A percentile compares a stretch with the other conserved stretches of the same genome.
Conservation (phyloP, 768 basidiomycete species). For the Tulasnella sp. region DNA sequence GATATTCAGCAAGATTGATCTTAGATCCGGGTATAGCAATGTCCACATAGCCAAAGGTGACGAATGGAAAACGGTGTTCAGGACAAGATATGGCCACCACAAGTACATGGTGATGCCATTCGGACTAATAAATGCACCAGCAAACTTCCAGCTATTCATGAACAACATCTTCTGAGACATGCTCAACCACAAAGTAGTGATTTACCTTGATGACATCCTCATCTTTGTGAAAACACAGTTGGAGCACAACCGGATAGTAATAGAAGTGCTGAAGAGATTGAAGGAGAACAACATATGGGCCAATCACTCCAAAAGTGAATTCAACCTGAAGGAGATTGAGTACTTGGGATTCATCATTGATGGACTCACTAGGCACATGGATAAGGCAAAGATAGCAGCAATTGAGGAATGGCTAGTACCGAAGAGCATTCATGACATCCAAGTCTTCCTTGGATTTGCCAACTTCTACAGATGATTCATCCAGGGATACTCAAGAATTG, state of each 20-base stretch:
- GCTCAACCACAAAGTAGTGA: constrained; percentile 15
- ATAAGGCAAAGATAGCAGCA: not conserved
- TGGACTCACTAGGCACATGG: not conserved
- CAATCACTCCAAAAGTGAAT: constrained; percentile 22
- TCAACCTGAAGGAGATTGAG: constrained; percentile 14
- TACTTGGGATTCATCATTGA: constrained; percentile 19
- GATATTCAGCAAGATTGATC: constrained; percentile 22
- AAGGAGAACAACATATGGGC: constrained; percentile 14
- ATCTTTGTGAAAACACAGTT: constrained; percentile 16
- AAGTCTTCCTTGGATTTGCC: constrained; percentile 22
- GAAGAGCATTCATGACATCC: constrained; percentile 15
- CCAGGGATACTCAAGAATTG: constrained; percentile 17
- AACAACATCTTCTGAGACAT: constrained; percentile 21
- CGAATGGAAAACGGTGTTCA: constrained; percentile 29
- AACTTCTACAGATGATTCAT: constrained; percentile 25
- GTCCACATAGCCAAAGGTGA: constrained; percentile 21
- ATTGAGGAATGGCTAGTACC: constrained; percentile 19
- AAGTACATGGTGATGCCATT: constrained; percentile 22
- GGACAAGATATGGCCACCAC: constrained; percentile 21
- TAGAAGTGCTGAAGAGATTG: constrained; percentile 18
- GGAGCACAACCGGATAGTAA: constrained; percentile 11
- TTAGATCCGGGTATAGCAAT: constrained; percentile 21
- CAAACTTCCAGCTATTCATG: constrained; percentile 21
- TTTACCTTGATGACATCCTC: constrained; percentile 23
- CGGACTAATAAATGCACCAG: constrained; percentile 22